Conservation (phyloP, 768 basidiomycete genomes). For the Cystofilobasidium macerans region DNA sequence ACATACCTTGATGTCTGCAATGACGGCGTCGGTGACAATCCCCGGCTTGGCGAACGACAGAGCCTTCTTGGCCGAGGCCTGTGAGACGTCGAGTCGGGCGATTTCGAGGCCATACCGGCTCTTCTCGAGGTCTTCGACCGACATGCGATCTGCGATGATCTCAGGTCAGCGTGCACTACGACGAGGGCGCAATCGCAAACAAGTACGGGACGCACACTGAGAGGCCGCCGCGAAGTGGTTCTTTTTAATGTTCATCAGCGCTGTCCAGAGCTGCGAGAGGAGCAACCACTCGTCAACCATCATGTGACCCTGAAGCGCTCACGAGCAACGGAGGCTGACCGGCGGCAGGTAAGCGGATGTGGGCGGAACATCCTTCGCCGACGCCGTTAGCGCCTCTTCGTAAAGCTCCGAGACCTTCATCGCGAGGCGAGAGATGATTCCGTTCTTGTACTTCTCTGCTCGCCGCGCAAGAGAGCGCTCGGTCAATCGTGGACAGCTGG, state of each 20-base stretch:
- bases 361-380: slow-evolving; percentile 32
- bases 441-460: slow-evolving; percentile 65
- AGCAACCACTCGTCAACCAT: no score
- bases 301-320: neutral
- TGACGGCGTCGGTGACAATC: slow-evolving; percentile 52
- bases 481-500: no score
- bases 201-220: slow-evolving; percentile 42
- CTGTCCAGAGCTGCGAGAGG: slow-evolving; percentile 54
- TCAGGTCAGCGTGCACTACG: neutral
- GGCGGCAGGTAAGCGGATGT: slow-evolving; percentile 32
- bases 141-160: slow-evolving; percentile 49
- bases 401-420: slow-evolving; percentile 61
- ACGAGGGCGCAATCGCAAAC: neutral
- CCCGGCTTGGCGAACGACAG: slow-evolving; percentile 56
- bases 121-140: slow-evolving; percentile 67
- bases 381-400: slow-evolving; percentile 41
- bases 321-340: slow-evolving; percentile 9
- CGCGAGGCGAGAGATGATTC: slow-evolving; percentile 69
- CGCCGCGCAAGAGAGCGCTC: neutral
- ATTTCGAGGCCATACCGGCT: slow-evolving; percentile 79
- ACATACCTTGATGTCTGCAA: slow-evolving; percentile 63
- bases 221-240: slow-evolving; percentile 81
- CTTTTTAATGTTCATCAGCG: slow-evolving; percentile 70
- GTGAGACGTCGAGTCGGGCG: slow-evolving; percentile 56
- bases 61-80: slow-evolving; percentile 55